These are phyloP conservation scores for Haplographium delicatum DNA, from an alignment of 495 filamentous ascomycete genomes.

Conservation along the genomic window DNA sequence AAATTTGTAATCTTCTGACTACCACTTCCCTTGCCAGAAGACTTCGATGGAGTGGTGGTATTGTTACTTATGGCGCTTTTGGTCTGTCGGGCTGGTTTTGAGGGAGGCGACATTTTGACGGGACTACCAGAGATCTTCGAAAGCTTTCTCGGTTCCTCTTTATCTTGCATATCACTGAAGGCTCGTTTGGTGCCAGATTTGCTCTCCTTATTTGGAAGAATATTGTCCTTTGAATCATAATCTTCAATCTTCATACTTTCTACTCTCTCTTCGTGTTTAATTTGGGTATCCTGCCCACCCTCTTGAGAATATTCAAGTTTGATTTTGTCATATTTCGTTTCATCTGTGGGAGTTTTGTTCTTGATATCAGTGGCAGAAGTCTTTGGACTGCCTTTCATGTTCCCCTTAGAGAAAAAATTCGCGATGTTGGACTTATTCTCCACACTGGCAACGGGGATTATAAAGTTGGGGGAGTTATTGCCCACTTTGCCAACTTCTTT, in stretches of 20 bases:
- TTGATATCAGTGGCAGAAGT: constrained; percentile 15
- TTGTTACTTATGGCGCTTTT: constrained; percentile 45
- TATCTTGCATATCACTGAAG: constrained; percentile 33
- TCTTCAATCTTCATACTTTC: constrained; percentile 36
- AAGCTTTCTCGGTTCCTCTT: constrained; percentile 44
- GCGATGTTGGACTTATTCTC: constrained; percentile 90
- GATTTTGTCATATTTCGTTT: constrained; percentile 34
- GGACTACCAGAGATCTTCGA: constrained; percentile 21
- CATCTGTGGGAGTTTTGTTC: constrained; percentile 23
- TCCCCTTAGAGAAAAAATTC: constrained; percentile 67
- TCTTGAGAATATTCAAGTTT: no score
- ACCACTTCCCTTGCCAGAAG: constrained; percentile 40
- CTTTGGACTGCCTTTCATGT: constrained; percentile 24
- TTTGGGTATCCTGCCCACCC: constrained; percentile 33
- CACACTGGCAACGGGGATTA: constrained; percentile 72
- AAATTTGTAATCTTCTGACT: constrained; percentile 83
- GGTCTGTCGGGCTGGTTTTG: constrained; percentile 23
- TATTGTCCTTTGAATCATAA: constrained; percentile 43
- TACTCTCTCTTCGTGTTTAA: constrained; percentile 33
- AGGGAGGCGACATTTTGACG: constrained; percentile 17
- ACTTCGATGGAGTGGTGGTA: constrained; percentile 39
- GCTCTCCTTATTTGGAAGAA: constrained; percentile 27
- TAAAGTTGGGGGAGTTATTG: constrained; percentile 79
- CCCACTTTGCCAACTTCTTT: constrained; percentile 94
- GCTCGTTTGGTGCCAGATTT: constrained; percentile 52